Evolutionary conservation across 2,329 filamentous ascomycete genomes (phyloP).

Genomic region (Lecanoromycetidae sp.): DNA sequence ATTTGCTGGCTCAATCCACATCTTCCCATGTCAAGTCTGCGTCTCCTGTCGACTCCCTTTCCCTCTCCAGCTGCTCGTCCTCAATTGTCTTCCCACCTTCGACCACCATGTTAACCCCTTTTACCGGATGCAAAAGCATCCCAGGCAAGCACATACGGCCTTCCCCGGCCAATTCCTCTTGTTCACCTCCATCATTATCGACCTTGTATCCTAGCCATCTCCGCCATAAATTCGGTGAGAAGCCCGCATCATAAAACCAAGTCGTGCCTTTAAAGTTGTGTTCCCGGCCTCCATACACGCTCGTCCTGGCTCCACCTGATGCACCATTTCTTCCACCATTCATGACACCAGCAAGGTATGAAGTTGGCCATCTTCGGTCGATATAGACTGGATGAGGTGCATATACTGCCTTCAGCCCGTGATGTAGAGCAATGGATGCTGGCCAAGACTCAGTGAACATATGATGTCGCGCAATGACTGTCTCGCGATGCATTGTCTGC

Average conservation of each 20-base stretch:
- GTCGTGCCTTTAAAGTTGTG: constrained; percentile 78
- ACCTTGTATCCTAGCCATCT: constrained; percentile 77
- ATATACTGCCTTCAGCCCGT: constrained; percentile 85
- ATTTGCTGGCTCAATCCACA: background rate
- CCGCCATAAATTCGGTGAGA: constrained; percentile 68
- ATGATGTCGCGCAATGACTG: constrained; percentile 68
- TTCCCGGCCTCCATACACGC: constrained; percentile 71
- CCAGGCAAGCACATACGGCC: constrained; percentile 84
- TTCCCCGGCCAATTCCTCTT: constrained; percentile 60
- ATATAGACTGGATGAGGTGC: constrained; percentile 81
- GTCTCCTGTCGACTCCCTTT: background rate
- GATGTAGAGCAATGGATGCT: constrained; percentile 72
- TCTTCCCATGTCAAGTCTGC: constrained; percentile 6
- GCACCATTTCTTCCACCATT: constrained; percentile 68
- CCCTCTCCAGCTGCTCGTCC: constrained; percentile 1
- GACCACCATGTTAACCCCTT: constrained; percentile 49
- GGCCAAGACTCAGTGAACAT: constrained; percentile 98
- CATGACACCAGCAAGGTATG: constrained; percentile 64
- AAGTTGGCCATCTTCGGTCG: constrained; percentile 72
- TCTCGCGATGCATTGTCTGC: constrained; percentile 81
- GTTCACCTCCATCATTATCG: constrained; percentile 65
- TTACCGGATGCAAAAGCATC: constrained; percentile 82
- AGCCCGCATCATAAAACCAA: constrained; percentile 85
- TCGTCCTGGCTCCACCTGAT: constrained; percentile 58
- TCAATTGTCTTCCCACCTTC: constrained; percentile 18